Evolutionary conservation across 768 basidiomycete species (phyloP).

Genomic region (Calvatia gigantea): DNA sequence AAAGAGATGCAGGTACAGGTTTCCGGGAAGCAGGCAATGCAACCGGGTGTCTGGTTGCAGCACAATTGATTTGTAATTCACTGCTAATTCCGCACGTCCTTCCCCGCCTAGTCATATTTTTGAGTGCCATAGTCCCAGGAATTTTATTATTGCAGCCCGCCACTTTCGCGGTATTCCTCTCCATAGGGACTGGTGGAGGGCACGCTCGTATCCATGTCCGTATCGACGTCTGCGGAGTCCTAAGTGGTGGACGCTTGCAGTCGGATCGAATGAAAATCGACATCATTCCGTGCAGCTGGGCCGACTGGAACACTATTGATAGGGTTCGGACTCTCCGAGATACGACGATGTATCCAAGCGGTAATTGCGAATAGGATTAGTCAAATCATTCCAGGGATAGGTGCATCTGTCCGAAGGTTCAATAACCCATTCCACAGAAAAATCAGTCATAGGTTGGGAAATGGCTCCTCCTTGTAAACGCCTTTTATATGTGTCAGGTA

Average conservation of each 20-base stretch:
- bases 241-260: not conserved
- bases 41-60: not conserved
- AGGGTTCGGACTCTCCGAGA: too few relatives aligned
- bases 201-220: not conserved
- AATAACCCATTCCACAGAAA: too few relatives aligned
- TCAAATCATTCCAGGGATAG: too few relatives aligned
- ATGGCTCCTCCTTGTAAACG: too few relatives aligned
- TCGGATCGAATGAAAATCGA: not conserved
- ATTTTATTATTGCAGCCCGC: not conserved
- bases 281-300: too few relatives aligned
- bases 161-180: constrained; percentile 1
- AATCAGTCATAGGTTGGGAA: too few relatives aligned
- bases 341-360: too few relatives aligned
- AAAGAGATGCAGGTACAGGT: not conserved
- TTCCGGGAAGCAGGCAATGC: not conserved
- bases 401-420: too few relatives aligned
- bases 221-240: not conserved
- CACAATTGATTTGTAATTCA: too few relatives aligned
- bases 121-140: not conserved
- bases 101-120: not conserved
- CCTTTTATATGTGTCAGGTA: too few relatives aligned
- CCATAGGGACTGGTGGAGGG: not conserved
- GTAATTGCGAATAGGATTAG: too few relatives aligned
- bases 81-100: not conserved
- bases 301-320: too few relatives aligned